A percentile compares a stretch with the other conserved stretches of the same genome.
phyloP scores from a whole-genome alignment of 768 basidiomycete genomes.

The Boletus speciosus region DNA sequence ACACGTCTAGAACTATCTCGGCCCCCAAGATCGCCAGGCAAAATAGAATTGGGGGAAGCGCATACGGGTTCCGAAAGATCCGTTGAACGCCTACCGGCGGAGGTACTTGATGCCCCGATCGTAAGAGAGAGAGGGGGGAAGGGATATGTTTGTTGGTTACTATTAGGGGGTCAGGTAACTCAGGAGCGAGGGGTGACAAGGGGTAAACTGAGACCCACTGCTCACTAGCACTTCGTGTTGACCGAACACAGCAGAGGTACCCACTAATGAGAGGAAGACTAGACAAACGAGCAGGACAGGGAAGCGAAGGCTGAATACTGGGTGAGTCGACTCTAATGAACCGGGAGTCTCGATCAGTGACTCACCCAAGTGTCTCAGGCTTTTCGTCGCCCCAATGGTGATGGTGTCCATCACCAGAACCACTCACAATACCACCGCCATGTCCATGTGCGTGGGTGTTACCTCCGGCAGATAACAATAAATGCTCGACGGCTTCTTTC shows the following conservation, averaged over 20 bases:
- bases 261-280: constrained; percentile 54
- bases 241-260: constrained; percentile 54
- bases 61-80: constrained; percentile 72
- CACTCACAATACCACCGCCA: constrained; percentile 51
- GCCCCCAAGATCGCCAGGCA: constrained; percentile 52
- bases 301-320: constrained; percentile 53
- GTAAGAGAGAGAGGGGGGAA: constrained; percentile 46
- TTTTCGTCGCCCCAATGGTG: constrained; percentile 68
- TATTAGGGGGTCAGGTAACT: constrained; percentile 22
- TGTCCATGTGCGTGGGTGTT: constrained; percentile 64
- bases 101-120: constrained; percentile 15
- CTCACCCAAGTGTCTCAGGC: constrained; percentile 40
- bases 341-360: background rate
- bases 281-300: constrained; percentile 55
- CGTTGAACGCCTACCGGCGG: constrained; percentile 13
- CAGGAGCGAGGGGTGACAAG: background rate
- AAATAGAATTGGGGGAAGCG: constrained; percentile 58
- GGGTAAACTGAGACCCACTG: constrained; percentile 41
- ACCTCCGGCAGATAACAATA: constrained; percentile 77
- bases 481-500: constrained; percentile 94
- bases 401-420: constrained; percentile 41
- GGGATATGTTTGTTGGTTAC: constrained; percentile 65
- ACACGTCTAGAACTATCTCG: constrained; percentile 55
- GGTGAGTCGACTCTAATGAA: background rate
- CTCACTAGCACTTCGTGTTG: constrained; percentile 65